Evolutionary conservation across 2,329 filamentous ascomycete genomes (phyloP).

Genomic region (Achaetomium macrosporum): DNA sequence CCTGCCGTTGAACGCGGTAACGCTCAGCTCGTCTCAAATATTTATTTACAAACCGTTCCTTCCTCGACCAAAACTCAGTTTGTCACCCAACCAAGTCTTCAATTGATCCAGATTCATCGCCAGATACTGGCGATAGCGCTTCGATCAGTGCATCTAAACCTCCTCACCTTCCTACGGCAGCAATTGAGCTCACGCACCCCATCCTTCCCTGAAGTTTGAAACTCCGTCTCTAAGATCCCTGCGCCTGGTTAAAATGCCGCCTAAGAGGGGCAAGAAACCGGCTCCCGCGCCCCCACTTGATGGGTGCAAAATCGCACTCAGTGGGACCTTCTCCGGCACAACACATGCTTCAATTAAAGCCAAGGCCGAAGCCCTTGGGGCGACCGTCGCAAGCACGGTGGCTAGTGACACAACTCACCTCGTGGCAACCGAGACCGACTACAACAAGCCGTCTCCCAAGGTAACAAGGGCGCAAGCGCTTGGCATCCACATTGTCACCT

Average conservation of each 20-base stretch:
- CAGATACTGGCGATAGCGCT: neutral
- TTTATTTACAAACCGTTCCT: neutral
- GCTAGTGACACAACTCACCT: slow-evolving; percentile 50
- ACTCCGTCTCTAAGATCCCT: neutral
- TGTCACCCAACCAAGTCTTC: no score
- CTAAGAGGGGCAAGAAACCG: slow-evolving; percentile 20
- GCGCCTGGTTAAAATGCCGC: slow-evolving; percentile 16
- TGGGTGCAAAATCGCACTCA: slow-evolving; percentile 49
- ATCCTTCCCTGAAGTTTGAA: neutral
- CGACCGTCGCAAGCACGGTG: slow-evolving; percentile 40
- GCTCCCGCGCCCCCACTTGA: slow-evolving; percentile 31
- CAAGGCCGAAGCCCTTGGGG: slow-evolving; percentile 45
- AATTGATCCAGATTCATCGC: no score
- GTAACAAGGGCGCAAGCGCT: slow-evolving; percentile 43
- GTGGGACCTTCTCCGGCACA: slow-evolving; percentile 52
- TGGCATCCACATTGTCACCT: slow-evolving; percentile 48
- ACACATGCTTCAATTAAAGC: slow-evolving; percentile 46
- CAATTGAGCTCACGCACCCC: neutral
- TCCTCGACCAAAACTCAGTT: neutral
- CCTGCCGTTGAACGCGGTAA: slow-evolving; percentile 15
- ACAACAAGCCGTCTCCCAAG: slow-evolving; percentile 44
- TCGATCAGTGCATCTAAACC: no score
- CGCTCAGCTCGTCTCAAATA: neutral
- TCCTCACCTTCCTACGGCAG: neutral
- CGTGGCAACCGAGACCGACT: slow-evolving; percentile 50